These are phyloP conservation scores for Candida rishiriensis DNA, from an alignment of 805 yeast species.

Conservation along the genomic window DNA sequence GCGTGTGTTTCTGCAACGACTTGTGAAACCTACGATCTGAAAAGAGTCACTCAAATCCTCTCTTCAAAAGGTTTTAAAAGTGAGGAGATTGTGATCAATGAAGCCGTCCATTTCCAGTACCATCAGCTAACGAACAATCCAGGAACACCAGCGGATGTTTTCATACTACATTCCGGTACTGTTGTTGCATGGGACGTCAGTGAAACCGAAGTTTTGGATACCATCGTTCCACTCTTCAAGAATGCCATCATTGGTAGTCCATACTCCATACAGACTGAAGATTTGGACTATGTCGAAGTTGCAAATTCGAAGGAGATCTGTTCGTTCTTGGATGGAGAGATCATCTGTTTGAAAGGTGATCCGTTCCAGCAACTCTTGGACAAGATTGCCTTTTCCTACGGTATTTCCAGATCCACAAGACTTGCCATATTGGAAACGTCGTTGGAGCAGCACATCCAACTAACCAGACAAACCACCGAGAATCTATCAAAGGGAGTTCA, in stretches of 20 bases:
- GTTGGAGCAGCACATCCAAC: constrained; percentile 61
- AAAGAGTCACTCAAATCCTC: constrained; percentile 36
- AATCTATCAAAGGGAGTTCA: constrained; percentile 57
- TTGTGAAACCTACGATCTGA: constrained; percentile 67
- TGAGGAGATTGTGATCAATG: constrained; percentile 38
- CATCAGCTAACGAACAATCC: constrained; percentile 25
- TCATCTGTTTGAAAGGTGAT: constrained; percentile 57
- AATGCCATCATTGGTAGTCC: constrained; percentile 41
- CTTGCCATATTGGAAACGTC: constrained; percentile 73
- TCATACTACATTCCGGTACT: constrained; percentile 73
- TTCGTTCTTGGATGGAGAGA: constrained; percentile 53
- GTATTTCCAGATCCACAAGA: constrained; percentile 81
- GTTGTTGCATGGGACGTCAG: constrained; percentile 78
- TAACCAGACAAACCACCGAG: constrained; percentile 63
- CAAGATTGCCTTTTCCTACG: constrained; percentile 85
- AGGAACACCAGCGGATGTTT: constrained; percentile 42
- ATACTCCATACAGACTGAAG: constrained; percentile 69
- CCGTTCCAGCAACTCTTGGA: constrained; percentile 55
- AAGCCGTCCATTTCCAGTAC: constrained; percentile 54
- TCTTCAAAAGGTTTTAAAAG: constrained; percentile 33
- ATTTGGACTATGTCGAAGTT: constrained; percentile 63
- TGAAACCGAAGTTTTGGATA: constrained; percentile 45
- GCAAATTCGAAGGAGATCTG: constrained; percentile 3
- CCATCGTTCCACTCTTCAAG: constrained; percentile 49
- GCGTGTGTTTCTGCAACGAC: constrained; percentile 68